A percentile compares a stretch with the other conserved stretches of the same genome.
Conservation (phyloP, 73 alveolate genomes). For the Paraurostyla sp. region DNA sequence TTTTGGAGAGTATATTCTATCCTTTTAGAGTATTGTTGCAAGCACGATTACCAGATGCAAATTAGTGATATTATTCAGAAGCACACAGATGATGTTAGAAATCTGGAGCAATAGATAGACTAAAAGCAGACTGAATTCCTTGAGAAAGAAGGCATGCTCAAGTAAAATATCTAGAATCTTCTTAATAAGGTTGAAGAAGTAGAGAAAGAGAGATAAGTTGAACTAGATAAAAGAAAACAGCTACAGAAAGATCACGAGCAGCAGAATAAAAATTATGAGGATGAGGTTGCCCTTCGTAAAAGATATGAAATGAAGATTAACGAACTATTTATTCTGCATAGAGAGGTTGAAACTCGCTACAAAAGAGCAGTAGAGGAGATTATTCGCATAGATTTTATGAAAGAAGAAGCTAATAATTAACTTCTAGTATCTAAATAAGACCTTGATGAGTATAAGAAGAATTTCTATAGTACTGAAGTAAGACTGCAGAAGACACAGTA, state of each 20-base stretch:
- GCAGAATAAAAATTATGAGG: slow-evolving; percentile 55
- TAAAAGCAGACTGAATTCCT: slow-evolving; percentile 17
- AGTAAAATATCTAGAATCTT: slow-evolving; percentile 16
- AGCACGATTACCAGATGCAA: slow-evolving; percentile 74
- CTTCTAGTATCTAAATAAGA: background rate
- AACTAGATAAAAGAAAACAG: slow-evolving; percentile 10
- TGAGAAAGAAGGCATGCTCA: slow-evolving; percentile 49
- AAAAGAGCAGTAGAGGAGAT: slow-evolving; percentile 65
- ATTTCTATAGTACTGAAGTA: background rate
- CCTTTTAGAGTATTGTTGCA: slow-evolving; percentile 79
- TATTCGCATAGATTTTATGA: slow-evolving; percentile 29
- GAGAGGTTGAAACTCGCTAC: slow-evolving; percentile 59
- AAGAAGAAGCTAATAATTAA: slow-evolving; percentile 8
- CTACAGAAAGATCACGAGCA: slow-evolving; percentile 44
- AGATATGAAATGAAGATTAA: slow-evolving; percentile 62
- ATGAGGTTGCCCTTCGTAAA: slow-evolving; percentile 58
- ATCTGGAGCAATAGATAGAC: background rate
- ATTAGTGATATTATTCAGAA: slow-evolving; percentile 61
- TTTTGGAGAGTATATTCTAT: slow-evolving; percentile 80
- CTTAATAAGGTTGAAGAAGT: slow-evolving; percentile 3
- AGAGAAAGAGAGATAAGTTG: slow-evolving; percentile 39
- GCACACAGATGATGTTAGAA: slow-evolving; percentile 54
- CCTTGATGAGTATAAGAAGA: background rate
- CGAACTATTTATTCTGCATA: slow-evolving; percentile 62
- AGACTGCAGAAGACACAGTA: background rate